Conservation (phyloP, 352 stramenopile genomes). For the Phytophthora quininea region DNA sequence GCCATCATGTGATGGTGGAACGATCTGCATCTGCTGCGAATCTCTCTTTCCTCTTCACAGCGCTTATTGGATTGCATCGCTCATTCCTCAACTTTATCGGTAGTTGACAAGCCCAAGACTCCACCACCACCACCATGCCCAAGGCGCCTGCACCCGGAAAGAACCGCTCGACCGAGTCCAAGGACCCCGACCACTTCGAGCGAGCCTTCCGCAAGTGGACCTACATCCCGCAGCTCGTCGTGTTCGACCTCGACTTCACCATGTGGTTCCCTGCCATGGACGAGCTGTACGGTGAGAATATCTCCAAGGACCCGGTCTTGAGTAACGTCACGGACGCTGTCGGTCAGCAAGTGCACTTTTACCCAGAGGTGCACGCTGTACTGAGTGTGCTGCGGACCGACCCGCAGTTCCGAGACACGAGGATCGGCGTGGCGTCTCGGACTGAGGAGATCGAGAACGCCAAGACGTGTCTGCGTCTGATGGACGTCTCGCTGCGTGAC, state of each 20-base stretch:
- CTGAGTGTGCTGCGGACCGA: conserved; percentile 72
- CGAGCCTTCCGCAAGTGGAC: conserved; percentile 41
- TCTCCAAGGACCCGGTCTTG: conserved; percentile 56
- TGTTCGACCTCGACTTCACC: conserved; percentile 75
- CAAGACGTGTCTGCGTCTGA: conserved; percentile 67
- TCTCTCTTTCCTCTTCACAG: background rate
- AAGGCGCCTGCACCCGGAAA: conserved; percentile 20
- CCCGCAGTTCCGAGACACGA: conserved; percentile 59
- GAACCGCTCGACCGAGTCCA: conserved; percentile 24
- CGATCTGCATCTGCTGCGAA: background rate
- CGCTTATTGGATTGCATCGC: background rate
- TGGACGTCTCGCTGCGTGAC: conserved; percentile 44
- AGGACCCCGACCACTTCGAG: conserved; percentile 11
- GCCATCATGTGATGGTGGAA: no score
- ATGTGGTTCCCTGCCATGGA: conserved; percentile 88
- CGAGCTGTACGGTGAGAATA: conserved; percentile 72
- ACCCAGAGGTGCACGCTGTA: conserved; percentile 69
- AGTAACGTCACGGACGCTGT: conserved; percentile 67
- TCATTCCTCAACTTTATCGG: background rate
- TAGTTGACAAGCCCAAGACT: background rate
- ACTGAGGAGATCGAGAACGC: conserved; percentile 77
- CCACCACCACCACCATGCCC: conserved; percentile 3
- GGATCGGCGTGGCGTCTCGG: conserved; percentile 61
- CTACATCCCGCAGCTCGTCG: conserved; percentile 56
- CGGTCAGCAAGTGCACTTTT: conserved; percentile 81